Conservation (phyloP, 1,139 yeast genomes). For the Cylindricascospora bacillispora region DNA sequence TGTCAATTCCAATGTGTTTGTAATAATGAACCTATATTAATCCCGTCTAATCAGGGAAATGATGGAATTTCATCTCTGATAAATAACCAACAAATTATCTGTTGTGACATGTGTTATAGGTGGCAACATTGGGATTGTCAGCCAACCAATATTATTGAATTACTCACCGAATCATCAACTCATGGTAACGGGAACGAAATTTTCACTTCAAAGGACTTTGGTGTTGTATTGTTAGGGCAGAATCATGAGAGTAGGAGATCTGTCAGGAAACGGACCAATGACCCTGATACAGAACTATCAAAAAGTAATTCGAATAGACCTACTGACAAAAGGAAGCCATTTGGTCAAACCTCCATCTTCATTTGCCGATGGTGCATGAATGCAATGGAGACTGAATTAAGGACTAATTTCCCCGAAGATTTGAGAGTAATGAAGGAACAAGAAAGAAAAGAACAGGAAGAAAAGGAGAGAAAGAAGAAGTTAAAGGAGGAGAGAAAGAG, state of each 20-base stretch:
- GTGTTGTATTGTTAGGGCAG: slow-evolving; percentile 10
- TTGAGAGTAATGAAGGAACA: slow-evolving; percentile 13
- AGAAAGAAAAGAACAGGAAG: slow-evolving; percentile 18
- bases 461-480: slow-evolving; percentile 18
- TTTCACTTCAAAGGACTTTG: slow-evolving; percentile 15
- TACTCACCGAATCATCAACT: slow-evolving; percentile 7
- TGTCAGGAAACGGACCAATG: slow-evolving; percentile 12
- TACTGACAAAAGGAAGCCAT: slow-evolving; percentile 13
- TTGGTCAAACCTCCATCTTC: slow-evolving; percentile 15
- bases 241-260: slow-evolving; percentile 14
- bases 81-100: slow-evolving; percentile 12
- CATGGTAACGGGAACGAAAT: slow-evolving; percentile 5
- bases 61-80: no score
- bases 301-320: slow-evolving; percentile 13
- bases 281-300: slow-evolving; percentile 5
- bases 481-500: slow-evolving; percentile 13
- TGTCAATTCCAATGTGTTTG: slow-evolving; percentile 25
- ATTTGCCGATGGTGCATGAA: slow-evolving; percentile 19
- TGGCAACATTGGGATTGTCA: slow-evolving; percentile 27
- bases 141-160: slow-evolving; percentile 7
- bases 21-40: no score
- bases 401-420: slow-evolving; percentile 17
- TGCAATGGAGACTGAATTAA: slow-evolving; percentile 14
- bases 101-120: slow-evolving; percentile 23
- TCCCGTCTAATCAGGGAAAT: no score